phyloP scores from a whole-genome alignment of 2,329 filamentous ascomycete genomes.

The Scedosporium minutisporum region DNA sequence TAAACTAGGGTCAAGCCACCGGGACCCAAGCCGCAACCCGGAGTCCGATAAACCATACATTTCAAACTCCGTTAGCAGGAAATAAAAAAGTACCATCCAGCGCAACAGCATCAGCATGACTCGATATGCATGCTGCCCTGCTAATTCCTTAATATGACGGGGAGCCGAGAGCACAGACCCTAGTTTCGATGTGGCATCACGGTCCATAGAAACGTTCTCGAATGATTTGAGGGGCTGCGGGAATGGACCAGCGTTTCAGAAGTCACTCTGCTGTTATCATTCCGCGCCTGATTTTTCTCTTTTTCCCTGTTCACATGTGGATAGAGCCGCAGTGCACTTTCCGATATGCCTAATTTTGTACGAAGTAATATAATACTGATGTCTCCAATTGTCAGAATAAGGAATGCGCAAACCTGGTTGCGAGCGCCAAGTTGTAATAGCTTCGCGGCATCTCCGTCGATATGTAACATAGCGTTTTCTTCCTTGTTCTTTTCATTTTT shows the following conservation, averaged over 20 bases:
- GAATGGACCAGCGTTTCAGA: slow-evolving; percentile 2
- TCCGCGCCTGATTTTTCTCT: background rate
- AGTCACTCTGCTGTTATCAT: background rate
- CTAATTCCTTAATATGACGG: background rate
- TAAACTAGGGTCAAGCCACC: background rate
- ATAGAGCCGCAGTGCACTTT: slow-evolving; percentile 1
- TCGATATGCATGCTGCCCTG: background rate
- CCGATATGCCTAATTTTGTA: background rate
- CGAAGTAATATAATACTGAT: too few relatives aligned
- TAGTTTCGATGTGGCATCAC: background rate
- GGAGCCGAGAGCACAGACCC: slow-evolving; percentile 1
- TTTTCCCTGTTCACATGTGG: background rate
- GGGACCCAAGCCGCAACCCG: background rate
- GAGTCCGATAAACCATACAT: background rate
- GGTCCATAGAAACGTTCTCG: background rate
- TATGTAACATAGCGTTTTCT: too few relatives aligned
- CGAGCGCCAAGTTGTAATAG: background rate
- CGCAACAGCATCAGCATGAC: background rate
- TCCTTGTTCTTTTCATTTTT: background rate
- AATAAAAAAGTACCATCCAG: background rate
- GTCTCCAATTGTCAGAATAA: too few relatives aligned
- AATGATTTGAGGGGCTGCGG: slow-evolving; percentile 1
- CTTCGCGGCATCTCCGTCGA: background rate
- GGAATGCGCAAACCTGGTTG: background rate
- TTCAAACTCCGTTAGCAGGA: background rate